Evolutionary conservation across 495 filamentous ascomycete species (phyloP).

Genomic region (Penicillium roqueforti): DNA sequence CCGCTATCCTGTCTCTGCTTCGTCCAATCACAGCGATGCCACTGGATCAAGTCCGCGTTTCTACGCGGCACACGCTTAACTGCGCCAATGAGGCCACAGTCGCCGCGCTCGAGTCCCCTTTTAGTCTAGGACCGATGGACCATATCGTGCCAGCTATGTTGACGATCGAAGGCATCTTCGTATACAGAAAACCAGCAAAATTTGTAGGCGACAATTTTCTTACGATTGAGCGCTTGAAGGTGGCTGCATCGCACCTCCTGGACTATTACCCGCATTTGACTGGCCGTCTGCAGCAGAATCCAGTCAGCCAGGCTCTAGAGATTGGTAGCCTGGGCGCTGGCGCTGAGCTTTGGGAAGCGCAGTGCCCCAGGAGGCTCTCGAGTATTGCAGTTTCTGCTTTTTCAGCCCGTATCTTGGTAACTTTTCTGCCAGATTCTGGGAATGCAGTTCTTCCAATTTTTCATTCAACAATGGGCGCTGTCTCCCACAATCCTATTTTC

Average conservation of each 20-base stretch:
- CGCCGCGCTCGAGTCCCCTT: conserved; percentile 2
- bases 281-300: conserved; percentile 2
- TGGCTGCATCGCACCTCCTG: not conserved
- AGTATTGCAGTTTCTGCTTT: not conserved
- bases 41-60: not conserved
- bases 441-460: not conserved
- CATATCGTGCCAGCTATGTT: not conserved
- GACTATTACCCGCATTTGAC: conserved; percentile 10
- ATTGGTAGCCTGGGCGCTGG: not conserved
- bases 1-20: not conserved
- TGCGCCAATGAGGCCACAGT: conserved; percentile 2
- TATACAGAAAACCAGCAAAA: not conserved
- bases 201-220: not conserved
- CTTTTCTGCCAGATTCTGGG: not conserved
- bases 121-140: conserved; percentile 4
- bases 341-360: not conserved
- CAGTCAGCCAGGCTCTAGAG: not conserved
- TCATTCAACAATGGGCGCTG: not conserved
- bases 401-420: not conserved
- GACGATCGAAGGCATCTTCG: not conserved
- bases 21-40: not conserved
- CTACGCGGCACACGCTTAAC: conserved; percentile 1
- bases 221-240: not conserved
- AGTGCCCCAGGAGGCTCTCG: not conserved
- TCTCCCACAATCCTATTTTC: conserved; percentile 1